These are phyloP conservation scores for Phytopythium kandeliae DNA, from an alignment of 352 stramenopile species.

Conservation along the genomic window DNA sequence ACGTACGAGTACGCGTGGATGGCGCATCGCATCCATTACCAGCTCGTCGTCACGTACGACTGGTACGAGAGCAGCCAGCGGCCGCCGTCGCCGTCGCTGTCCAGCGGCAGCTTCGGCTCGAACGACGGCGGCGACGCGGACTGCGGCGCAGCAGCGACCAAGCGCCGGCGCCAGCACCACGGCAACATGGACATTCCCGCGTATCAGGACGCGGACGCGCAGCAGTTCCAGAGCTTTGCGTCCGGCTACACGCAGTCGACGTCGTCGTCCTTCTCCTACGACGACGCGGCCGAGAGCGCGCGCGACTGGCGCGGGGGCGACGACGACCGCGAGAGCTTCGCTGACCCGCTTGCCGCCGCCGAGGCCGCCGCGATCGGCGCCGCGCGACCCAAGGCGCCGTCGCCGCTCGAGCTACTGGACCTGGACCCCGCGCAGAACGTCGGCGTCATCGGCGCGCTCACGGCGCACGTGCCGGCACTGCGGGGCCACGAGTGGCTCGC, in stretches of 20 bases:
- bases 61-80: constrained; percentile 6
- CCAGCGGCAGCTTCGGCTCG: not conserved
- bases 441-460: constrained; percentile 1
- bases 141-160: not conserved
- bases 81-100: not conserved
- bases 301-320: constrained; percentile 14
- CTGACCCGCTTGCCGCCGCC: constrained; percentile 15
- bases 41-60: constrained; percentile 28
- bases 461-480: constrained; percentile 14
- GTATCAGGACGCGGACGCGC: constrained; percentile 14
- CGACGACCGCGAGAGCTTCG: constrained; percentile 31
- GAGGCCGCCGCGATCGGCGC: constrained; percentile 7
- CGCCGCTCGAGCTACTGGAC: constrained; percentile 19
- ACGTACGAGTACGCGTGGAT: constrained; percentile 54
- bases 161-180: constrained; percentile 1
- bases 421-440: constrained; percentile 8
- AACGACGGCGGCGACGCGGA: not conserved
- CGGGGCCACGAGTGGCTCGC: constrained; percentile 37
- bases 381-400: constrained; percentile 9
- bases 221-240: constrained; percentile 29
- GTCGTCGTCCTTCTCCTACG: constrained; percentile 13
- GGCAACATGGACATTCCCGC: constrained; percentile 5
- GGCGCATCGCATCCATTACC: constrained; percentile 38
- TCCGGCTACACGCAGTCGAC: constrained; percentile 28
- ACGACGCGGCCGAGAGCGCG: constrained; percentile 14